A percentile compares a stretch with the other conserved stretches of the same genome.
Evolutionary conservation across 75 land plant genomes (phyloP).

Genomic region (Gnetum montanum): DNA sequence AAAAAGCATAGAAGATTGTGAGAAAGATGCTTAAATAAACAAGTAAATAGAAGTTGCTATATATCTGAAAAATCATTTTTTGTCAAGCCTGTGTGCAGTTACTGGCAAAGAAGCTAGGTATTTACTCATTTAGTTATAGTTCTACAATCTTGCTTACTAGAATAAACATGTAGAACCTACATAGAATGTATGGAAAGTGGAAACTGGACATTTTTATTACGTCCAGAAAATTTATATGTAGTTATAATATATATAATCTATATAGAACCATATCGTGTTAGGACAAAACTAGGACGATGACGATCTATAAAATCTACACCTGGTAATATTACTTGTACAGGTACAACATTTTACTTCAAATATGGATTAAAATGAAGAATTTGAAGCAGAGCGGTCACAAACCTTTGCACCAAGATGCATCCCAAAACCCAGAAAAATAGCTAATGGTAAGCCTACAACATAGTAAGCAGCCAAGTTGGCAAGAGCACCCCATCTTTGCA

Average conservation of each 20-base stretch:
- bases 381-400: background rate
- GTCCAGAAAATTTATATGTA: background rate
- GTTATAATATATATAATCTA: too few species aligned
- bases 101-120: too few species aligned
- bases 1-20: background rate
- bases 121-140: too few species aligned
- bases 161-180: background rate
- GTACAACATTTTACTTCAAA: too few species aligned
- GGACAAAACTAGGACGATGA: too few species aligned
- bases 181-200: too few species aligned
- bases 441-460: conserved; percentile 62
- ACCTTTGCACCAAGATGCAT: conserved; percentile 56
- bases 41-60: background rate
- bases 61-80: background rate
- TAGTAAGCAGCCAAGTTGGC: conserved; percentile 74
- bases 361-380: background rate
- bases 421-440: conserved; percentile 42
- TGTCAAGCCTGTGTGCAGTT: background rate
- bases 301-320: too few species aligned
- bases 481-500: conserved; percentile 63
- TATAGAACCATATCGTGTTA: too few species aligned
- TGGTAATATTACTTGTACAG: too few species aligned
- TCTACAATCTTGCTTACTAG: background rate
- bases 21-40: background rate
- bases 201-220: background rate